These are phyloP conservation scores for Canna indica DNA, from an alignment of 176 grass and related monocot genomes.

Conservation along the genomic window DNA sequence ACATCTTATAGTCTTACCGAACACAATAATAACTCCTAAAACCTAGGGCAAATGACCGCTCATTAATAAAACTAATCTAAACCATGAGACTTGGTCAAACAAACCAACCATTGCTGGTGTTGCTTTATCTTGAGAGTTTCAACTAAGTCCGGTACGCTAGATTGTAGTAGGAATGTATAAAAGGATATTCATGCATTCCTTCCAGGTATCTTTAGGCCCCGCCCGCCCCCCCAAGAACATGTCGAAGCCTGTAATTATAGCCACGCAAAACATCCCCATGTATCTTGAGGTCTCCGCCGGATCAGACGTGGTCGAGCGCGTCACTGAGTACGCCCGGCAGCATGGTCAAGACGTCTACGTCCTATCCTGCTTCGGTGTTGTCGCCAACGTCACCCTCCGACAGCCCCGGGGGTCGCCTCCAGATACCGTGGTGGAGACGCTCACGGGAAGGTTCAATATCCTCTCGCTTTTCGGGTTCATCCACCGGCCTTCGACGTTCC, in stretches of 20 bases:
- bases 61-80: no score
- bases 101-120: no score
- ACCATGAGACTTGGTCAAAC: no score
- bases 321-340: constrained; percentile 1
- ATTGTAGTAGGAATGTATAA: no score
- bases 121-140: no score
- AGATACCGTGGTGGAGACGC: background rate
- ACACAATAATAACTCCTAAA: no score
- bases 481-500: background rate
- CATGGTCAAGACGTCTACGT: background rate
- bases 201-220: no score
- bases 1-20: no score
- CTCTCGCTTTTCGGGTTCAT: background rate
- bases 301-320: constrained; percentile 2
- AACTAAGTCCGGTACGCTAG: no score
- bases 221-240: constrained; percentile 1
- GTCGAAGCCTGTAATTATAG: constrained; percentile 1
- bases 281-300: constrained; percentile 1
- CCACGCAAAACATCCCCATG: background rate
- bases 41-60: no score
- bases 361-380: background rate
- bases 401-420: background rate
- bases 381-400: background rate
- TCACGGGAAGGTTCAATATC: constrained; percentile 4
- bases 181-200: no score